phyloP scores from a whole-genome alignment of 225 moss, liverwort and hornwort species.

The Marchantia paleacea region DNA sequence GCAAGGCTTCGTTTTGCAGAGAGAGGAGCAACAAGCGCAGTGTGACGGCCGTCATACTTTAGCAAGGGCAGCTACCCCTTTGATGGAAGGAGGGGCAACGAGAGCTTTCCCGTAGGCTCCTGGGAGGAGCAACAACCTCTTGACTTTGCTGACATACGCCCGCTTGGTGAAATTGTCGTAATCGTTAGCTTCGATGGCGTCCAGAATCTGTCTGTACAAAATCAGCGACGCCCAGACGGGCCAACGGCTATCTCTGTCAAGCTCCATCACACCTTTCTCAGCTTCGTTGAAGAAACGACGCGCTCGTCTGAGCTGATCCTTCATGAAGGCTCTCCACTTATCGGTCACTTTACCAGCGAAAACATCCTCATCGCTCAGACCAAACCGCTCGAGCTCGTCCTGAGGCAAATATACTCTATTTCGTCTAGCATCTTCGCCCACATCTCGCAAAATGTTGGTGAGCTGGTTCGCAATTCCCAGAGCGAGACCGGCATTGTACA shows the following conservation, averaged over 20 bases:
- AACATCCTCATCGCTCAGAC: conserved; percentile 61
- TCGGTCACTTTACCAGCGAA: conserved; percentile 66
- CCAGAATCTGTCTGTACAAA: conserved; percentile 76
- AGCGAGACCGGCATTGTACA: conserved; percentile 57
- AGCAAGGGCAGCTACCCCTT: conserved; percentile 41
- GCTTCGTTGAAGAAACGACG: conserved; percentile 62
- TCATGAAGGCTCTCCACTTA: conserved; percentile 70
- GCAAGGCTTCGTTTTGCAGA: conserved; percentile 35
- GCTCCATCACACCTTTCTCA: conserved; percentile 60
- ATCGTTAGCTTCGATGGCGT: conserved; percentile 73
- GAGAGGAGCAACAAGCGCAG: conserved; percentile 52
- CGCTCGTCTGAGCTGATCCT: conserved; percentile 58
- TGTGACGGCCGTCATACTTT: conserved; percentile 47
- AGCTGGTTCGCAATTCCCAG: conserved; percentile 70
- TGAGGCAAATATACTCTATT: conserved; percentile 64
- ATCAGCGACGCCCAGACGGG: conserved; percentile 82
- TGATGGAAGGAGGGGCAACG: conserved; percentile 50
- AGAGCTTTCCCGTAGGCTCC: conserved; percentile 66
- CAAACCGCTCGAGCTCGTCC: conserved; percentile 60
- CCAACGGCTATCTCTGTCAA: conserved; percentile 73
- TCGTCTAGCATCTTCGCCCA: conserved; percentile 64
- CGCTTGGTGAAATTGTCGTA: conserved; percentile 81
- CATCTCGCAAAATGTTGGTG: conserved; percentile 68
- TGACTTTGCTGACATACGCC: conserved; percentile 83
- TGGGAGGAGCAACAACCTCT: conserved; percentile 65